phyloP scores from a whole-genome alignment of 2,329 filamentous ascomycete species.

The Coniochaeta ligniaria region DNA sequence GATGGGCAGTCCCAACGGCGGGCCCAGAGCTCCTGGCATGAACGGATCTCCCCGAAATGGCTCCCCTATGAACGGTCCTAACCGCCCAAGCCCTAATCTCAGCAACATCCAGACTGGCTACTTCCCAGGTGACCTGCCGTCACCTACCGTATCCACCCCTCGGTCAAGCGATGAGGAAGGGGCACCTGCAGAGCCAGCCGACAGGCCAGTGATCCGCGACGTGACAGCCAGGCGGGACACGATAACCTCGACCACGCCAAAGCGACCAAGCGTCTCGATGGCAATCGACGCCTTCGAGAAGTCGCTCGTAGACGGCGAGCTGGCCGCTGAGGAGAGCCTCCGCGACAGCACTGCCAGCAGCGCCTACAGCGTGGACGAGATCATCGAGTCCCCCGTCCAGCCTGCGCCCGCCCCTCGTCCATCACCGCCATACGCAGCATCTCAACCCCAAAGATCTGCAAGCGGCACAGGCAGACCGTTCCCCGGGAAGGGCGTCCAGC shows the following conservation, averaged over 20 bases:
- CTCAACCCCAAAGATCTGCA: not conserved
- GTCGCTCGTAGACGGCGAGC: slow-evolving; percentile 20
- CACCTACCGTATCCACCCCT: slow-evolving; percentile 31
- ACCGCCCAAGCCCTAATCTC: not conserved
- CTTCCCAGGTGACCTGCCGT: slow-evolving; percentile 23
- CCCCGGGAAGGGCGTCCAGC: not conserved
- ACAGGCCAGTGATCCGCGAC: slow-evolving; percentile 36
- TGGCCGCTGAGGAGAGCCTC: slow-evolving; percentile 5
- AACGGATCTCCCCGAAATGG: not conserved
- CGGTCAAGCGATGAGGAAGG: slow-evolving; percentile 26
- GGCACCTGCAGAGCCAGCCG: slow-evolving; percentile 17
- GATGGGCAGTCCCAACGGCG: not conserved
- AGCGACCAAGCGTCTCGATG: slow-evolving; percentile 40
- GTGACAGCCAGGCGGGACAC: slow-evolving; percentile 45
- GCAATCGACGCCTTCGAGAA: slow-evolving; percentile 34
- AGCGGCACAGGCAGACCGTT: not conserved
- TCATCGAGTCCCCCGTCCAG: slow-evolving; percentile 10
- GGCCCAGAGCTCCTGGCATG: not conserved
- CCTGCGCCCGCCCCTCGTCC: slow-evolving; percentile 12
- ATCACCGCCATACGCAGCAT: not conserved
- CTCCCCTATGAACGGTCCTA: not conserved
- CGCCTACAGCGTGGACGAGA: slow-evolving; percentile 13
- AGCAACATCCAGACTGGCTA: not conserved
- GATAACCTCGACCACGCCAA: slow-evolving; percentile 35
- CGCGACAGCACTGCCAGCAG: slow-evolving; percentile 14